Percentiles rank a stretch among this genome's conserved stretches.
Conservation (phyloP, 1,284 basidiomycete species). For the Volvariella surrecta region DNA sequence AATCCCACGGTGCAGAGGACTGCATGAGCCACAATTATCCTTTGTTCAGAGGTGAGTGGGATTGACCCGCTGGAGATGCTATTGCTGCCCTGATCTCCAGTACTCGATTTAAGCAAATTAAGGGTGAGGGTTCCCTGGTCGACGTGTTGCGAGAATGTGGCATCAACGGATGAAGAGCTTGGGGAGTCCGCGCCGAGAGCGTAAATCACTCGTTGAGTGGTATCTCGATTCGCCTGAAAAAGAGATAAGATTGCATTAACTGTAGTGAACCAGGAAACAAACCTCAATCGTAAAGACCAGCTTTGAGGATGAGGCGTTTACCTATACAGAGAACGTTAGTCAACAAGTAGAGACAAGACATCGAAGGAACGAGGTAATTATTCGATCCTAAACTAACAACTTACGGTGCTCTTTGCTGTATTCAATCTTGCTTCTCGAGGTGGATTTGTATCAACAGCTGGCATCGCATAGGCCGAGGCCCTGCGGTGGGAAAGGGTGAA, state of each 20-base stretch:
- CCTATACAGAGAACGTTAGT: no score
- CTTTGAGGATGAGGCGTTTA: neutral
- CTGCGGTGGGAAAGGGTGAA: conserved; percentile 31
- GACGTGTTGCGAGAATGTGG: neutral
- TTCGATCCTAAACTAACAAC: conserved; percentile 9
- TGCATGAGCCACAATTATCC: conserved; percentile 44
- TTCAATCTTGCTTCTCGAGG: conserved; percentile 26
- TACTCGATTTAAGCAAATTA: neutral
- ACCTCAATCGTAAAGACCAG: neutral
- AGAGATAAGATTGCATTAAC: neutral
- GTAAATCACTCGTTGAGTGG: neutral
- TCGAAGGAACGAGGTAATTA: neutral
- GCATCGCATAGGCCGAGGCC: conserved; percentile 18
- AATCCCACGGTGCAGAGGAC: conserved; percentile 47
- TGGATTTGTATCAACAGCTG: conserved; percentile 14
- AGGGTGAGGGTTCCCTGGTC: neutral
- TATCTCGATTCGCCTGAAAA: neutral
- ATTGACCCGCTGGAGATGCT: neutral
- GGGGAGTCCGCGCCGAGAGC: neutral
- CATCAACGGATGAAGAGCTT: neutral
- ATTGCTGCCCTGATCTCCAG: neutral
- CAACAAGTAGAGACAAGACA: neutral
- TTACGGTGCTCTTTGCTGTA: conserved; percentile 23
- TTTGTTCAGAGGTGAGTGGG: conserved; percentile 15
- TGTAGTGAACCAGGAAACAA: neutral